These are phyloP conservation scores for Xylaria bambusicola DNA, from an alignment of 495 filamentous ascomycete genomes.

Conservation along the genomic window DNA sequence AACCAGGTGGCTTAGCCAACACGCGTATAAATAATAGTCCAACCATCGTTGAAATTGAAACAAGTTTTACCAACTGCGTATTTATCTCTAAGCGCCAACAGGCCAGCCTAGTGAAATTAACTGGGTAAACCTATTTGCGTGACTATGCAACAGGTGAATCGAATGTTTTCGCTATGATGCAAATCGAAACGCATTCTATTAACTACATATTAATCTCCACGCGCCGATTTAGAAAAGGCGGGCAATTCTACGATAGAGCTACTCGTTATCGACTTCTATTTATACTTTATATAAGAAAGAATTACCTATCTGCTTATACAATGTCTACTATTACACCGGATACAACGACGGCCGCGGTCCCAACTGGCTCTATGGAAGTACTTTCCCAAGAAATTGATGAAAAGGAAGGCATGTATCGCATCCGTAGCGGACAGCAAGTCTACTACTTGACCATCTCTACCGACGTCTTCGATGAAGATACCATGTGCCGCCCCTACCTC, in stretches of 20 bases:
- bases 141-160: not conserved
- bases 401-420: constrained; percentile 8
- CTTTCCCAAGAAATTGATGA: constrained; percentile 9
- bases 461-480: constrained; percentile 20
- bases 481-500: constrained; percentile 15
- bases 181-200: constrained; percentile 1
- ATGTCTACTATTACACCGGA: constrained; percentile 12
- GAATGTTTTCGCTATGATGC: not conserved
- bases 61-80: constrained; percentile 4
- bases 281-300: too few relatives aligned
- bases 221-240: too few relatives aligned
- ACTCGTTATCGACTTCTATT: constrained; percentile 1
- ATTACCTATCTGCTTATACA: too few relatives aligned
- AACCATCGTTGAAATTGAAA: not conserved
- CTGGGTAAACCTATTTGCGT: not conserved
- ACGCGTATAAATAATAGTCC: too few relatives aligned
- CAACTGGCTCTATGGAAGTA: constrained; percentile 10
- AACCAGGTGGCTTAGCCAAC: too few relatives aligned
- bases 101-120: constrained; percentile 1
- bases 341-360: not conserved
- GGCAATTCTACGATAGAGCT: not conserved
- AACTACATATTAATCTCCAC: constrained; percentile 8
- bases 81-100: constrained; percentile 6
- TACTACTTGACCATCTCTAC: constrained; percentile 16
- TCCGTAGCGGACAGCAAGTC: constrained; percentile 2